A percentile compares a stretch with the other conserved stretches of the same genome.
Evolutionary conservation across 306 rosid species (phyloP).

Genomic region (Rosa lucieae): DNA sequence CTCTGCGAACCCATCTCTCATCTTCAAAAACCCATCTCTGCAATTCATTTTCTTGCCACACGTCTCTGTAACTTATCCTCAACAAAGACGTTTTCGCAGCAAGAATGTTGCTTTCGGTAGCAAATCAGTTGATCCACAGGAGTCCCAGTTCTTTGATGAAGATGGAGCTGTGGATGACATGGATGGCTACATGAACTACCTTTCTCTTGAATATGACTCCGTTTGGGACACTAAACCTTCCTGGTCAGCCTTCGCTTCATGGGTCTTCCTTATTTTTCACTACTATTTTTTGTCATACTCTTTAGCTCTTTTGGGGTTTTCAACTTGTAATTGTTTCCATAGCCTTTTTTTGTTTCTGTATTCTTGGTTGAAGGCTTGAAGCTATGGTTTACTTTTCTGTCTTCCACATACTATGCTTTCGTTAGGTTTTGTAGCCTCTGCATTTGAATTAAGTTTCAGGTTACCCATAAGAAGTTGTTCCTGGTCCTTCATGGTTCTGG

Average conservation of each 20-base stretch:
- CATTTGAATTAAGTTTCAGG: not conserved
- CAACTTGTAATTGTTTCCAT: not conserved
- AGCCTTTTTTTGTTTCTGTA: not conserved
- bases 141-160: constrained; percentile 62
- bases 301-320: not conserved
- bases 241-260: constrained; percentile 46
- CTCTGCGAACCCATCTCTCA: constrained; percentile 21
- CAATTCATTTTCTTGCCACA: constrained; percentile 17
- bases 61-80: constrained; percentile 24
- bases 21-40: constrained; percentile 28
- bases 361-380: not conserved
- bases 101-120: constrained; percentile 31
- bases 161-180: constrained; percentile 64
- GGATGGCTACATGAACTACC: constrained; percentile 83
- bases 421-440: not conserved
- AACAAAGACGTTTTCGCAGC: constrained; percentile 13
- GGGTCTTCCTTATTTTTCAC: not conserved
- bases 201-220: constrained; percentile 86
- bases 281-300: not conserved
- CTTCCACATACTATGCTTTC: too few species aligned
- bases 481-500: not conserved
- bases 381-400: not conserved
- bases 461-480: not conserved
- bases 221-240: constrained; percentile 98
- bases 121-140: constrained; percentile 38